phyloP scores from a whole-genome alignment of 371 early-diverging fungal species.

The Coemansia sp. region DNA sequence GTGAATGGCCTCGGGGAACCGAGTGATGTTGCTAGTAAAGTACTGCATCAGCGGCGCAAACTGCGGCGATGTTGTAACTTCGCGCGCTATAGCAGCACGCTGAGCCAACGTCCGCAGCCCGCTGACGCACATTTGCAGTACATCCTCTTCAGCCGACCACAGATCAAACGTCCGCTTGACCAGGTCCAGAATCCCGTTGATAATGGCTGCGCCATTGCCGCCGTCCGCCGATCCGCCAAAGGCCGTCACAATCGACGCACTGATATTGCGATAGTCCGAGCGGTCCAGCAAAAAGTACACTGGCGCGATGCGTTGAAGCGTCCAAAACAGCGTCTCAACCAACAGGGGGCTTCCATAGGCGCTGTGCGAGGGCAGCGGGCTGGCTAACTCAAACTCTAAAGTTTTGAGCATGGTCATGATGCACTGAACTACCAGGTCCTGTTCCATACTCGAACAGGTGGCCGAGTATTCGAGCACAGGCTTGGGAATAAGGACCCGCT shows the following conservation, averaged over 20 bases:
- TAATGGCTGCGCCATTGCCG: conserved; percentile 25
- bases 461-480: conserved; percentile 28
- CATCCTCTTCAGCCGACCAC: conserved; percentile 44
- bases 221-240: conserved; percentile 29
- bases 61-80: conserved; percentile 24
- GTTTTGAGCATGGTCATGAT: conserved; percentile 30
- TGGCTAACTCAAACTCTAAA: conserved; percentile 37
- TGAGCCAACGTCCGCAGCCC: conserved; percentile 35
- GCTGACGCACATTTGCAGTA: conserved; percentile 42
- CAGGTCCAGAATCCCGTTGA: conserved; percentile 26
- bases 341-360: conserved; percentile 38
- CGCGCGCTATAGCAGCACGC: conserved; percentile 34
- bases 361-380: conserved; percentile 18
- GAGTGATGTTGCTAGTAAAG: conserved; percentile 24
- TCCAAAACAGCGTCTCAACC: conserved; percentile 46
- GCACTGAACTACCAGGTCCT: conserved; percentile 34
- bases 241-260: conserved; percentile 21
- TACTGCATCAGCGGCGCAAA: conserved; percentile 32
- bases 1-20: conserved; percentile 41
- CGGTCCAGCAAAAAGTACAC: conserved; percentile 38
- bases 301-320: conserved; percentile 41
- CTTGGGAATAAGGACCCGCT: conserved; percentile 41
- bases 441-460: conserved; percentile 8
- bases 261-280: conserved; percentile 34
- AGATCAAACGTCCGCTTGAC: conserved; percentile 33